phyloP scores from a whole-genome alignment of 75 land plant species.

The Pinus taeda region DNA sequence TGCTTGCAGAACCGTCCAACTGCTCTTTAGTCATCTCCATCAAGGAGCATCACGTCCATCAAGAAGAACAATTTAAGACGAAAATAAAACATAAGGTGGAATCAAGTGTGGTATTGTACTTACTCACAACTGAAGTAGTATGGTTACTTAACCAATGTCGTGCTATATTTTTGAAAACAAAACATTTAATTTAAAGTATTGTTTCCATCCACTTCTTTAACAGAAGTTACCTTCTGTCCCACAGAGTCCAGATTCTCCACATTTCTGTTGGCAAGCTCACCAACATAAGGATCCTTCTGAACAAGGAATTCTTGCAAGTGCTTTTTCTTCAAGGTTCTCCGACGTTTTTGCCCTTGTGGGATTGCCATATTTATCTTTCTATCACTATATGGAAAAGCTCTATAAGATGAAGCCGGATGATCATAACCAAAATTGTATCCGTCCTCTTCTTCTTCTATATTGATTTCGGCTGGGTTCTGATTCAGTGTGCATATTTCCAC shows the following conservation, averaged over 20 bases:
- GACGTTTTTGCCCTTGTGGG: neutral
- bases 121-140: neutral
- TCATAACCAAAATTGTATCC: neutral
- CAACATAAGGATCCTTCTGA: neutral
- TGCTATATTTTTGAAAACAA: neutral
- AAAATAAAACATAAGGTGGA: too few species aligned
- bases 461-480: slow-evolving; percentile 12
- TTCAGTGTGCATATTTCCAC: slow-evolving; percentile 3
- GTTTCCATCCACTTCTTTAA: neutral
- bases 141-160: neutral
- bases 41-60: neutral
- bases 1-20: neutral
- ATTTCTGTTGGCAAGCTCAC: neutral
- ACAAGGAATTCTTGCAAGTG: too few species aligned
- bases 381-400: neutral
- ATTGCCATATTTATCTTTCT: neutral
- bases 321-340: slow-evolving; percentile 4
- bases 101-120: neutral
- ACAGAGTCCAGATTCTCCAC: neutral
- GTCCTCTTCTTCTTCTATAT: too few species aligned
- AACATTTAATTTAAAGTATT: neutral
- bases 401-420: neutral
- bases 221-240: too few species aligned
- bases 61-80: too few species aligned
- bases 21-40: neutral